Conservation (phyloP, 352 stramenopile species). For the Lagenidium sp. region DNA sequence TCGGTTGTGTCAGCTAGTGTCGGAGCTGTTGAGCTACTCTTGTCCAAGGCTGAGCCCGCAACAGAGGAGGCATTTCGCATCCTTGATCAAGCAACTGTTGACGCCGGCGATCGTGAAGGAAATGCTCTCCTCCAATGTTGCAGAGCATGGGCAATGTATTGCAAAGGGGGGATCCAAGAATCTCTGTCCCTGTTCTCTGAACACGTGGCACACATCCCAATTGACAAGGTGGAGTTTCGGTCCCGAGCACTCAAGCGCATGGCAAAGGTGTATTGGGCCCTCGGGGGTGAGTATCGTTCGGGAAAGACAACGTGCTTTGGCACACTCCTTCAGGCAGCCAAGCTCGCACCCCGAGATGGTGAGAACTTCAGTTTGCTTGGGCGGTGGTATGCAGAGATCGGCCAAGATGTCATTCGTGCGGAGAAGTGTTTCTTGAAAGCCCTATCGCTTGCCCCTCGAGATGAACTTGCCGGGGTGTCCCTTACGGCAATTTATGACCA, state of each 20-base stretch:
- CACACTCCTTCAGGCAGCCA: conserved; percentile 58
- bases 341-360: conserved; percentile 50
- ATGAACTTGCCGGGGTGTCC: conserved; percentile 46
- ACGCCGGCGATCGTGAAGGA: no score
- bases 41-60: no score
- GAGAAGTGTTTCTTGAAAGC: conserved; percentile 85
- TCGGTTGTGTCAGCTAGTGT: conserved; percentile 18
- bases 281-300: conserved; percentile 30
- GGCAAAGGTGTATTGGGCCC: conserved; percentile 68
- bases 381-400: conserved; percentile 65
- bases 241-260: conserved; percentile 64
- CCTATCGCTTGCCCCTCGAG: conserved; percentile 37
- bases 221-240: no score
- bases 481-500: conserved; percentile 65
- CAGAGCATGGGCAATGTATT: conserved; percentile 30
- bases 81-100: no score
- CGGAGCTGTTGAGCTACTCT: conserved; percentile 35
- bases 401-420: conserved; percentile 46
- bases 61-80: no score
- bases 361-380: conserved; percentile 70
- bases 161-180: conserved; percentile 20
- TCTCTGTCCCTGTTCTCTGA: conserved; percentile 29
- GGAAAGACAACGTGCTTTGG: conserved; percentile 61
- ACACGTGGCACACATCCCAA: conserved; percentile 19
- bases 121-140: no score